Evolutionary conservation across 805 yeast genomes (phyloP).

Genomic region (Wickerhamiella hasegawae): DNA sequence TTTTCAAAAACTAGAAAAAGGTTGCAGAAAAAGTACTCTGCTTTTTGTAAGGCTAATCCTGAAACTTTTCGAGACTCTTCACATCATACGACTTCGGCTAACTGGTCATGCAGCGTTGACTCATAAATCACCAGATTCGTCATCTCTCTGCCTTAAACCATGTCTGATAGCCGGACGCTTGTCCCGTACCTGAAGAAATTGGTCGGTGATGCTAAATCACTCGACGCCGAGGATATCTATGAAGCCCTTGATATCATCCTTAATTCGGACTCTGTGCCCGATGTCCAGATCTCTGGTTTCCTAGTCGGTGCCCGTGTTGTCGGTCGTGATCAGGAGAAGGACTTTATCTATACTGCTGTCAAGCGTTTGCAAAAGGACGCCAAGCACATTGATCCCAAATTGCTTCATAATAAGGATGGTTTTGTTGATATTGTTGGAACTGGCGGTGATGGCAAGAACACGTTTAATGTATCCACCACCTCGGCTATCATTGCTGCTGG

Average conservation of each 20-base stretch:
- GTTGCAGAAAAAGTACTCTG: too few relatives aligned
- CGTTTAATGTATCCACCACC: constrained; percentile 91
- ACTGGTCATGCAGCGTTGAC: too few relatives aligned
- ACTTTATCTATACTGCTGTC: constrained; percentile 76
- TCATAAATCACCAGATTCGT: too few relatives aligned
- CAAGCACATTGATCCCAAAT: constrained; percentile 11
- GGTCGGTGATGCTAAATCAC: constrained; percentile 39
- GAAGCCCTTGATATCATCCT: constrained; percentile 34
- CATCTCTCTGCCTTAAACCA: too few relatives aligned
- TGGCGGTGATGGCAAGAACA: constrained; percentile 97
- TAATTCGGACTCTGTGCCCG: constrained; percentile 34
- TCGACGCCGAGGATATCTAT: constrained; percentile 49
- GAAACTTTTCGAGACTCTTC: too few relatives aligned
- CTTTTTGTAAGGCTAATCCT: too few relatives aligned
- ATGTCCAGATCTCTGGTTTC: constrained; percentile 61
- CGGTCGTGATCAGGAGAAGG: constrained; percentile 68
- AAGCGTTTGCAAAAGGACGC: constrained; percentile 45
- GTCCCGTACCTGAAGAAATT: constrained; percentile 54
- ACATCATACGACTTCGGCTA: too few relatives aligned
- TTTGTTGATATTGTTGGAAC: constrained; percentile 91
- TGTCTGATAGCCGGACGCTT: constrained; percentile 9
- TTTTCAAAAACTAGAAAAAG: too few relatives aligned
- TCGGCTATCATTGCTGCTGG: constrained; percentile 93
- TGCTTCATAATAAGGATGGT: constrained; percentile 22
- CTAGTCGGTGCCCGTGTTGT: constrained; percentile 58